A percentile compares a stretch with the other conserved stretches of the same genome.
Conservation (phyloP, 2,329 filamentous ascomycete genomes). For the Botrytis pseudocinerea region DNA sequence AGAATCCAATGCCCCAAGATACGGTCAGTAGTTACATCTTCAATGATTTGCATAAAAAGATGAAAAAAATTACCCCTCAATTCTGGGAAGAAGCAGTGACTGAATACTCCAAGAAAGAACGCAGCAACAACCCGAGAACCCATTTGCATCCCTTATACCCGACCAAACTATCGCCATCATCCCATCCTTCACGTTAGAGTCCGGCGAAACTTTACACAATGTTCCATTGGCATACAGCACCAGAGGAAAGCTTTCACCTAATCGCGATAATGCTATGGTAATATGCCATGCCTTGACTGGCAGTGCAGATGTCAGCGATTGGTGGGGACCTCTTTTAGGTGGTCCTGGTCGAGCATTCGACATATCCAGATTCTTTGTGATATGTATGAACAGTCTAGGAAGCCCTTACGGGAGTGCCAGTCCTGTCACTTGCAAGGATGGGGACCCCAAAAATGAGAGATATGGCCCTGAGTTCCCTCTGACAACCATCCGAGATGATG, state of each 20-base stretch:
- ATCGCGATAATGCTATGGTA: slow-evolving; percentile 68
- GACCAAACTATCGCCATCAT: slow-evolving; percentile 86
- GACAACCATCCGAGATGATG: slow-evolving; percentile 93
- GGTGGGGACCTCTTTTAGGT: slow-evolving; percentile 83
- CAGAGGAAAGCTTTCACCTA: slow-evolving; percentile 59
- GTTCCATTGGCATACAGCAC: slow-evolving; percentile 69
- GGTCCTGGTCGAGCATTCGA: slow-evolving; percentile 79
- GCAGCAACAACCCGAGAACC: slow-evolving; percentile 80
- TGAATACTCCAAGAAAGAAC: slow-evolving; percentile 51
- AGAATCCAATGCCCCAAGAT: slow-evolving; percentile 22
- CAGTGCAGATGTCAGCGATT: slow-evolving; percentile 80
- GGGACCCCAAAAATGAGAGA: slow-evolving; percentile 67
- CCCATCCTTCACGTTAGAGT: slow-evolving; percentile 89
- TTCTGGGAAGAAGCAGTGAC: slow-evolving; percentile 48
- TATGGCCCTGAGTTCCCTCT: slow-evolving; percentile 97
- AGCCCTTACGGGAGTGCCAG: slow-evolving; percentile 87
- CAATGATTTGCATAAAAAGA: neutral
- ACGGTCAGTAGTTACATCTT: slow-evolving; percentile 35
- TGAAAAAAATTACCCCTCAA: slow-evolving; percentile 19
- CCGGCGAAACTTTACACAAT: slow-evolving; percentile 80
- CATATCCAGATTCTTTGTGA: slow-evolving; percentile 77
- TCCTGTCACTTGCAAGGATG: slow-evolving; percentile 84
- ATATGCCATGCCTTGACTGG: slow-evolving; percentile 85
- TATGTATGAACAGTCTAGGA: slow-evolving; percentile 83
- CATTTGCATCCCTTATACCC: slow-evolving; percentile 80